These are phyloP conservation scores for Penicillium hordei DNA, from an alignment of 2,329 filamentous ascomycete genomes.

Conservation along the genomic window DNA sequence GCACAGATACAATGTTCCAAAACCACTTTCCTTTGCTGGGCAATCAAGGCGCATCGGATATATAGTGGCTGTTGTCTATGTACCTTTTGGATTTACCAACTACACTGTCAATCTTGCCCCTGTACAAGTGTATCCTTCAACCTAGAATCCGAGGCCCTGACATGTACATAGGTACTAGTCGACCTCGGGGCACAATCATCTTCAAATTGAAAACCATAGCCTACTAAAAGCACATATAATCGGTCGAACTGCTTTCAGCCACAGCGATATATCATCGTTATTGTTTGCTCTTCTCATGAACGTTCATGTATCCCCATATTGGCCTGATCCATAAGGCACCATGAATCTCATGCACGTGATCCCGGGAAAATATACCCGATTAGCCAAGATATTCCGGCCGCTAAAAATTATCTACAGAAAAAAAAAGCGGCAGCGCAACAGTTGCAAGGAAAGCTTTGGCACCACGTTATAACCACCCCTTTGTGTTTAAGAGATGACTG, in stretches of 20 bases:
- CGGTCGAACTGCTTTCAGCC: too few species aligned
- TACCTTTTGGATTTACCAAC: not conserved
- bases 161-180: not conserved
- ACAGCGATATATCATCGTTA: not conserved
- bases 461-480: slow-evolving; percentile 13
- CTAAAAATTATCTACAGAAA: slow-evolving; percentile 33
- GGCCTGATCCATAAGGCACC: slow-evolving; percentile 9
- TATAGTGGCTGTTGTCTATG: not conserved
- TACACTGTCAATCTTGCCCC: not conserved
- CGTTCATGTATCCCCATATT: not conserved
- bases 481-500: slow-evolving; percentile 22
- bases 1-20: not conserved
- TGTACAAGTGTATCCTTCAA: not conserved
- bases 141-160: not conserved
- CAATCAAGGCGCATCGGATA: not conserved
- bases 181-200: not conserved
- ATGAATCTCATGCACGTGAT: not conserved
- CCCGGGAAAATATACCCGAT: slow-evolving; percentile 7
- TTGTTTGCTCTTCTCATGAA: not conserved
- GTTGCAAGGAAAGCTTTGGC: slow-evolving; percentile 18
- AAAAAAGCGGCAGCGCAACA: slow-evolving; percentile 29
- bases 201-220: not conserved
- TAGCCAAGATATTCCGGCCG: slow-evolving; percentile 30
- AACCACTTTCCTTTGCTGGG: not conserved
- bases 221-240: too few species aligned